Base-by-base conservation (phyloP, 495 filamentous ascomycete genomes). In the Neurospora sp. region DNA sequence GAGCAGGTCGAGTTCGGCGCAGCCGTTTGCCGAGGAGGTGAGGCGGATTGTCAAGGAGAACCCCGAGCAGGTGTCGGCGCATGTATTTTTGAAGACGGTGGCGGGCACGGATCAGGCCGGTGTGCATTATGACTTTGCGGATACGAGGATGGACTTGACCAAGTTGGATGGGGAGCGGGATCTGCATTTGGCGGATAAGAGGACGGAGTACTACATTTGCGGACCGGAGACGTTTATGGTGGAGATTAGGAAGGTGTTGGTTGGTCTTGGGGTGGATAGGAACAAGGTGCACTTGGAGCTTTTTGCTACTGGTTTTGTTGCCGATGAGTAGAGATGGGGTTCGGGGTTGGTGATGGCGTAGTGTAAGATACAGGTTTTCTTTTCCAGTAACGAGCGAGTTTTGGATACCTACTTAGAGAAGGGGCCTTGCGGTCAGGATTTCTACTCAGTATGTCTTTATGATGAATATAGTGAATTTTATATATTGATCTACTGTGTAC, bases 181-280 rank as follows among this genome's bases (percentile, higher is more conserved):
- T 62, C 78, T 93, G 70, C 89, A 85, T 75, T 77, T 90, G 5
- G 82, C 81, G 35, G 78, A 90, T 75, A 37, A 78, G 3, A 76
- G 75, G 62, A 83, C 91, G 0, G 83, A 89, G 77, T 94, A 92
- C 75, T 93, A 87, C 76, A 79, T 92, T 54, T 93, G 91, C 72
- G 92, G 91, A 1, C 91, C 91, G 0, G 84, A 83, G 46, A 71
- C 75, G 7, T 93, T 93, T 83, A 94, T 93, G 92, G 78, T 82
- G 5, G 86, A 87, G 27, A 83, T 86, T 38, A 77, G 87, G 73
- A 74, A 78, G 11, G 80, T 79, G 48, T 82, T 93, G 73, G 76
- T 84, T 62, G 81, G 73, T 0, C 76, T 77, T 66, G 90, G 90
- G 0, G 90, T 93, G 0, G 76, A 75, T 5, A 79, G 78, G 54